Conservation (phyloP, 1,284 basidiomycete species). For the Tylopilus orsonianus region DNA sequence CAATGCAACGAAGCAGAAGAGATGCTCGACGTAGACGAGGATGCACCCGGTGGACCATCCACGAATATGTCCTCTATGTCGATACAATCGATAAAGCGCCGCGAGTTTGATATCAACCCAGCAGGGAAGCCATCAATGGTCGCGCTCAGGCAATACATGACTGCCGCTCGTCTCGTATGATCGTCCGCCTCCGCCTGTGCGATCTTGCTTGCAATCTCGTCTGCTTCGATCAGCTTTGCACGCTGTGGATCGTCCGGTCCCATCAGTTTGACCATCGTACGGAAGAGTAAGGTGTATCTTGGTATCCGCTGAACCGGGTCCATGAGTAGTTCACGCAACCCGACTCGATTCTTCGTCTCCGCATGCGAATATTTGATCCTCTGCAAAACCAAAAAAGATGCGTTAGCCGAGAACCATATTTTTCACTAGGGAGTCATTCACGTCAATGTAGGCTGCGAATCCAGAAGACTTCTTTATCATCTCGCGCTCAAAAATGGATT, state of each 20-base stretch:
- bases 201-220: conserved; percentile 86
- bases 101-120: conserved; percentile 80
- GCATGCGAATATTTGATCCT: conserved; percentile 86
- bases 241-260: conserved; percentile 73
- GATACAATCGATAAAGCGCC: conserved; percentile 89
- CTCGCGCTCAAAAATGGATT: conserved; percentile 84
- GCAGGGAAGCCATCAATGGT: conserved; percentile 92
- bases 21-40: conserved; percentile 42
- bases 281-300: conserved; percentile 91
- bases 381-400: conserved; percentile 39
- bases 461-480: conserved; percentile 72
- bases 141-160: conserved; percentile 83
- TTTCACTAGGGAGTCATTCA: conserved; percentile 39
- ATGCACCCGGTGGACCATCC: conserved; percentile 46
- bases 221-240: conserved; percentile 82
- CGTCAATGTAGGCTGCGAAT: conserved; percentile 85
- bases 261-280: conserved; percentile 89
- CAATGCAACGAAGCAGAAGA: conserved; percentile 64
- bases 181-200: conserved; percentile 93
- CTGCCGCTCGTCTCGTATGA: conserved; percentile 84
- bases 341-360: conserved; percentile 82
- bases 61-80: conserved; percentile 85
- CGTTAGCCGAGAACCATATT: conserved; percentile 18
- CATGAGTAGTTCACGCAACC: conserved; percentile 93
- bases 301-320: conserved; percentile 99